Base-by-base conservation (phyloP, 257 asterid genomes). In the Fraxinus pennsylvanica region DNA sequence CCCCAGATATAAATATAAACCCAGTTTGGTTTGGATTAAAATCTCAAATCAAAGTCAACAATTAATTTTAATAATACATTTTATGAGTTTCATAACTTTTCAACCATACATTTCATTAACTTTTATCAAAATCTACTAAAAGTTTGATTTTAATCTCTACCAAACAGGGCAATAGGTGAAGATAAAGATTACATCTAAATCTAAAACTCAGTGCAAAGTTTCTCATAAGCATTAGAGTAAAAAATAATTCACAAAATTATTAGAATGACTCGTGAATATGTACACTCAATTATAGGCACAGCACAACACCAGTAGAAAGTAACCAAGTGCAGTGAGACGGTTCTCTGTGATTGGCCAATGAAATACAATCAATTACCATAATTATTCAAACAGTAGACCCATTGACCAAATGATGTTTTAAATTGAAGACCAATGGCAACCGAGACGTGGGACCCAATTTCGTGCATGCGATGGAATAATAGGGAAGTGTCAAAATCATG, bases 381-480 rank as follows among this genome's bases (percentile, higher is more conserved):
- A 63, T 63, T 25, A 63, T 63, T 10, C 69, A 27, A 27, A 10
- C 33, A 63, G 35, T 27, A 27, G 35, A 22, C 35, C 69, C 33
- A 25, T 63, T 63, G 69, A 63, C 69, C 35, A 63, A 63, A 63
- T 63, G 35, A 63, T 27, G 35, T 8, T 63, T 63, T 27, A 25
- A 63, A 27, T 63, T 13, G 19, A 22, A 25, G 68, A 54, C 65
- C 65, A 47, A 47, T 19, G 67, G 67, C 30, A 9, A 59, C 29
- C 10, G 29, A 59, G 67, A 59, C 0, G 13, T 63, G 69, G 69
- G 69, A 22, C 69, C 69, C 69, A 63, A 63, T 25, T 2, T 27
- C 27, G 69, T 63, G 69, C 69, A 63, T 63, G 69, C 69, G 69
- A 25, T 63, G 15, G 67, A 59, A 59, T 59, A 8, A 59, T 59